Percentiles rank a stretch among this genome's conserved stretches.
These are phyloP conservation scores for Entoloma clypeatum DNA, from an alignment of 1,284 basidiomycete genomes.

Conservation along the genomic window DNA sequence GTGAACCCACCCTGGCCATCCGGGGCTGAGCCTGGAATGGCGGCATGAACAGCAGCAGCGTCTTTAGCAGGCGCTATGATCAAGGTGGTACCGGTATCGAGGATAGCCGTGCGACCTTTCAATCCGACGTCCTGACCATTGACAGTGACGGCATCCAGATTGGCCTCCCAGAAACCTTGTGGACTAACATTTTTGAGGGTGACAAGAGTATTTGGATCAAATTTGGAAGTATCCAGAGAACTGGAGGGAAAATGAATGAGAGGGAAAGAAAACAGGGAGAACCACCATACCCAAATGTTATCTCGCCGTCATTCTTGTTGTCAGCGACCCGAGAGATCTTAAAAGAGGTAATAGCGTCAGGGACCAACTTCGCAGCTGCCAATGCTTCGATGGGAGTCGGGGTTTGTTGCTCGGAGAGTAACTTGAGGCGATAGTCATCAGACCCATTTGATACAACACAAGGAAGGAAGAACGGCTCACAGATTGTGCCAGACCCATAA, in stretches of 20 bases:
- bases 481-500: conserved; percentile 81
- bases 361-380: conserved; percentile 55
- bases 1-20: conserved; percentile 69
- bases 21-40: conserved; percentile 59
- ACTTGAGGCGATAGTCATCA: conserved; percentile 28
- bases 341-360: conserved; percentile 73
- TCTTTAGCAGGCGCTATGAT: conserved; percentile 57
- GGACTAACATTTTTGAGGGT: conserved; percentile 58
- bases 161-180: conserved; percentile 77
- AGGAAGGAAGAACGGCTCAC: conserved; percentile 34
- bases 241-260: conserved; percentile 22
- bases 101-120: conserved; percentile 62
- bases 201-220: conserved; percentile 50
- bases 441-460: not conserved
- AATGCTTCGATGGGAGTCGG: conserved; percentile 76
- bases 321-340: conserved; percentile 77
- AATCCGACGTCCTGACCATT: conserved; percentile 53
- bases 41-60: conserved; percentile 50
- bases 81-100: conserved; percentile 78
- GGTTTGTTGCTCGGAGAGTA: conserved; percentile 62
- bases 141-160: conserved; percentile 55
- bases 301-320: conserved; percentile 72
- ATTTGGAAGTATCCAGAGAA: conserved; percentile 70
- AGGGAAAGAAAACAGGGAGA: not conserved
- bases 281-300: conserved; percentile 63